A percentile compares a stretch with the other conserved stretches of the same genome.
phyloP scores from a whole-genome alignment of 305 asterid genomes.

The Fraxinus floribunda region DNA sequence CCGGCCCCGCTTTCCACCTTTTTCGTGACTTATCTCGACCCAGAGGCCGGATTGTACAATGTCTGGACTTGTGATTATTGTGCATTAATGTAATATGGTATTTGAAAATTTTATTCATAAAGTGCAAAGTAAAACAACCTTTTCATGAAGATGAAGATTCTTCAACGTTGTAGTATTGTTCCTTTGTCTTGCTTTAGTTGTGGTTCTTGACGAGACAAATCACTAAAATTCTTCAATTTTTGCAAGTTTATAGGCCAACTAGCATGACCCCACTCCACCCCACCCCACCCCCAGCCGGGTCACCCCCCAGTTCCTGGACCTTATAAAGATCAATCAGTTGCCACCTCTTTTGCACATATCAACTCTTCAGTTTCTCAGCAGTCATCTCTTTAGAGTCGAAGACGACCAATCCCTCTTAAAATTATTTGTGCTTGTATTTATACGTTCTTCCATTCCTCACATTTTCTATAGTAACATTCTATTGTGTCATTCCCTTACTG shows the following conservation, averaged over 20 bases:
- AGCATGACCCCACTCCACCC: background rate
- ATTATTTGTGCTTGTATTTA: background rate
- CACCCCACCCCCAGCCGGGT: background rate
- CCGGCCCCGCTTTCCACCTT: background rate
- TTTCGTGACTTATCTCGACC: background rate
- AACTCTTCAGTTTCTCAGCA: background rate
- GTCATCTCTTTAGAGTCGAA: background rate
- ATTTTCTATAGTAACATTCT: background rate
- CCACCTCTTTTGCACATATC: constrained; percentile 34
- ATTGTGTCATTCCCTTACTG: background rate
- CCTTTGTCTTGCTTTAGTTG: background rate
- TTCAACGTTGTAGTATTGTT: background rate
- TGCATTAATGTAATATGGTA: background rate
- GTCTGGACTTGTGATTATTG: background rate
- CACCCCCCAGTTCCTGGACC: constrained; percentile 23
- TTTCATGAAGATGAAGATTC: background rate
- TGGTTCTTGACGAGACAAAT: background rate
- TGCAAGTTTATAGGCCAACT: constrained; percentile 11
- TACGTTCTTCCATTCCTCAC: background rate
- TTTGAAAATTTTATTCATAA: background rate
- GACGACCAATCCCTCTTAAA: background rate
- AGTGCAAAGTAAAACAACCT: background rate
- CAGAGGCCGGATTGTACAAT: background rate
- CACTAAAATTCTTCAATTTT: background rate
- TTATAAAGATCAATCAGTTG: constrained; percentile 39